These are phyloP conservation scores for Cutaneotrichosporon sp. DNA, from an alignment of 1,284 basidiomycete genomes.

Conservation along the genomic window DNA sequence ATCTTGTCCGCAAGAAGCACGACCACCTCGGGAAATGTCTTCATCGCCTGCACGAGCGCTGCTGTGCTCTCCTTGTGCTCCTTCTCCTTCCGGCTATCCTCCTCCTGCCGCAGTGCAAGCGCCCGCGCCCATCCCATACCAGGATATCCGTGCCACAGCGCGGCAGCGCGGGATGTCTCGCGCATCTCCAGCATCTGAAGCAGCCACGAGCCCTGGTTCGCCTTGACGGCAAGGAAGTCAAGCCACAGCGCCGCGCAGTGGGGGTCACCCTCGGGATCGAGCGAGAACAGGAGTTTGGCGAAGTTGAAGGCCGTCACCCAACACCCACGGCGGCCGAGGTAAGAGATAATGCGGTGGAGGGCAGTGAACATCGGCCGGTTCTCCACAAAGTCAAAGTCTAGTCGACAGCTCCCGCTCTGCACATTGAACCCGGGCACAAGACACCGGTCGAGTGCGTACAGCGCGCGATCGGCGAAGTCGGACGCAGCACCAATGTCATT, in stretches of 20 bases:
- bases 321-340: conserved; percentile 81
- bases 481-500: conserved; percentile 81
- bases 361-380: conserved; percentile 57
- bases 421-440: conserved; percentile 81
- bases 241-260: conserved; percentile 80
- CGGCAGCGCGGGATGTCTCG: conserved; percentile 52
- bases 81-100: conserved; percentile 59
- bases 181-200: conserved; percentile 61
- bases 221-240: conserved; percentile 77
- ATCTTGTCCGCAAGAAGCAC: conserved; percentile 79
- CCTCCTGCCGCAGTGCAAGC: conserved; percentile 64
- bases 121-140: conserved; percentile 79
- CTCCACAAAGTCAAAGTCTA: conserved; percentile 70
- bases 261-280: conserved; percentile 80
- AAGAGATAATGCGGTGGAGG: conserved; percentile 73
- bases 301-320: conserved; percentile 86
- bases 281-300: conserved; percentile 71
- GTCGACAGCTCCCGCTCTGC: conserved; percentile 69
- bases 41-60: conserved; percentile 69
- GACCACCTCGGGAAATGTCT: conserved; percentile 74
- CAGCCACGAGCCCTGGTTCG: conserved; percentile 75
- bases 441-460: conserved; percentile 84
- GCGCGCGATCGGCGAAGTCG: conserved; percentile 78
- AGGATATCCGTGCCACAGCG: conserved; percentile 63
- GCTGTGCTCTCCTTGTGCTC: conserved; percentile 63